A percentile compares a stretch with the other conserved stretches of the same genome.
Evolutionary conservation across 1,284 basidiomycete species (phyloP).

Genomic region (Porogramme epimiltina): DNA sequence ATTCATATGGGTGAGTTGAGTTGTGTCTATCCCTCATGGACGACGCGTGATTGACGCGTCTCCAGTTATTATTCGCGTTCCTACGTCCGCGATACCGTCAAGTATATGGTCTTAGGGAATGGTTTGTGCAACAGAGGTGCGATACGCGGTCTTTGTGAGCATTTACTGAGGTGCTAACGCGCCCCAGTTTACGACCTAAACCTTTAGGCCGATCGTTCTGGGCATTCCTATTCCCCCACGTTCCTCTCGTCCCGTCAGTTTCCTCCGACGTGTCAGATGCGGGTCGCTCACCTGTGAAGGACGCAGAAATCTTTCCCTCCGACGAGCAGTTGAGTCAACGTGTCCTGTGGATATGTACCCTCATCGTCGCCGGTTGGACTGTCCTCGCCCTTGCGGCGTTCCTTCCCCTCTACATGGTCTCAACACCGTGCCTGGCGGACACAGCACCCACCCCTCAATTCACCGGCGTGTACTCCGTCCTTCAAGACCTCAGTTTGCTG

Average conservation of each 20-base stretch:
- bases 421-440: constrained; percentile 65
- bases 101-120: constrained; percentile 69
- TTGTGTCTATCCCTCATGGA: neutral
- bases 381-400: constrained; percentile 65
- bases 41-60: constrained; percentile 1
- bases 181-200: constrained; percentile 60
- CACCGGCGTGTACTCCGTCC: constrained; percentile 63
- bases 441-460: constrained; percentile 47
- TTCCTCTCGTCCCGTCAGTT: constrained; percentile 64
- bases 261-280: constrained; percentile 57
- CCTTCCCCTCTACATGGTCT: constrained; percentile 71
- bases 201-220: constrained; percentile 57
- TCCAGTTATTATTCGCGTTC: constrained; percentile 66
- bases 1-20: constrained; percentile 61
- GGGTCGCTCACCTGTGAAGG: constrained; percentile 47
- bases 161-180: constrained; percentile 8
- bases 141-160: constrained; percentile 30
- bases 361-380: constrained; percentile 66
- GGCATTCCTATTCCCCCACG: constrained; percentile 69
- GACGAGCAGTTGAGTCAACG: constrained; percentile 74
- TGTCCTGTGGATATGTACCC: constrained; percentile 62
- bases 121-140: constrained; percentile 73
- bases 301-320: constrained; percentile 64
- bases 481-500: constrained; percentile 75
- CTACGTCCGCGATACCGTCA: constrained; percentile 69